Evolutionary conservation across 2,329 filamentous ascomycete species (phyloP), one percentile per base, ranked within the genome.

Genomic region (Microsporum canis): DNA sequence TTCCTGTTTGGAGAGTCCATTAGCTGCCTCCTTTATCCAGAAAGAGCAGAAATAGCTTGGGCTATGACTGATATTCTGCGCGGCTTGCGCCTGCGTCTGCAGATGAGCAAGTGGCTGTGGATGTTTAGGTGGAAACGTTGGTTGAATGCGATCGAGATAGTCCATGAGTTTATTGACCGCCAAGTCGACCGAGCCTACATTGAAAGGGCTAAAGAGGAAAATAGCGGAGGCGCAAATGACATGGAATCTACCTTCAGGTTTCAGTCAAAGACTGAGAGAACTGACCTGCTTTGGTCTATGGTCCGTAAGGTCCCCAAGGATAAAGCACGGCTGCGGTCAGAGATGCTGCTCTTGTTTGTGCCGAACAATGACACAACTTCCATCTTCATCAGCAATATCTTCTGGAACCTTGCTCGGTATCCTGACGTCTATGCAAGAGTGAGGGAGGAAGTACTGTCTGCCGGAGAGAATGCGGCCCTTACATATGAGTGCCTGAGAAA

Each of bases 1-100:
- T 67, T 63, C 36, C 45, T 68, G 8, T 63, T 67, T 38, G 65
- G 67, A 12, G 57, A 66, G 53, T 49, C 62, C 1, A 59, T 66
- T 3, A 45, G 65, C 10, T 59, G 60, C 5, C 60, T 64, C 8
- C 39, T 43, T 5, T 38, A 62, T 33, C 59, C 60, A 5, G 58
- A 59, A 5, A 29, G 55, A 29, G 58, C 47, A 1, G 27, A 23
- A 6, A 45, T 57, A 34, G 27, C 39, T 5, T 47, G 39, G 41
- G 53, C 27, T 14, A 61, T 61, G 60, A 38, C 29, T 29, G 34
- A 31, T 47, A 23, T 61, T 5, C n/a, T 59, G 34, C 43, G 56
- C 4, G 61, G 60, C 3, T 5, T 58, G 5, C 56, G 60, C 1
- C 47, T 64, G 6, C 60, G 64, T 1, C 5, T 57, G 1, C 62